Conservation (phyloP, 164 flowering plant genomes). For the Magnolia officinalis region DNA sequence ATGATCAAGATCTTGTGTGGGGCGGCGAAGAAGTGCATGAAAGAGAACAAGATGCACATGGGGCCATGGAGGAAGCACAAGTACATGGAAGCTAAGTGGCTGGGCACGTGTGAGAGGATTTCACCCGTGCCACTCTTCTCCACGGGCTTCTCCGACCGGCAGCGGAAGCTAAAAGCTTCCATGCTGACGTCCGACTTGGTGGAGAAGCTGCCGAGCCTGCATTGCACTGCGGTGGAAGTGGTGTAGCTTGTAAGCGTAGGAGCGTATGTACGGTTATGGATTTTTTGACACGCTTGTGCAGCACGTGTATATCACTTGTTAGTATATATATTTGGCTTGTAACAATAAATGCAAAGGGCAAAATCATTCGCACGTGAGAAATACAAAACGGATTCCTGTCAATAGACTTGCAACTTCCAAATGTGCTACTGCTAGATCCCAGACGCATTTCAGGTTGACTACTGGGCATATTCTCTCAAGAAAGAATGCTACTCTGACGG, state of each 20-base stretch:
- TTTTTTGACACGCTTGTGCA: neutral
- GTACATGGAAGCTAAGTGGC: slow-evolving; percentile 93
- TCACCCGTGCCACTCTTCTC: neutral
- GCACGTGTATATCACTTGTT: neutral
- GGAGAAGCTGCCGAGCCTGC: slow-evolving; percentile 32
- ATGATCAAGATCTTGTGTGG: slow-evolving; percentile 60
- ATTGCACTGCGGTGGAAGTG: slow-evolving; percentile 39
- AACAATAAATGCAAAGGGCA: neutral
- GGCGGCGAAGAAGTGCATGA: slow-evolving; percentile 83
- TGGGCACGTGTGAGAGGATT: slow-evolving; percentile 36
- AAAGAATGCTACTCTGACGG: no score
- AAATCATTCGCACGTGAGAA: no score
- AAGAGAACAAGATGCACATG: slow-evolving; percentile 87
- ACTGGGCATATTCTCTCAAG: no score
- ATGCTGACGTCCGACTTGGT: slow-evolving; percentile 51
- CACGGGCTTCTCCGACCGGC: slow-evolving; percentile 6
- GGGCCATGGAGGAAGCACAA: slow-evolving; percentile 92
- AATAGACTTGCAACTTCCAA: no score
- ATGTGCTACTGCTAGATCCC: no score
- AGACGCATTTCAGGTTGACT: no score
- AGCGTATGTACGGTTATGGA: no score
- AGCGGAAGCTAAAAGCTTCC: slow-evolving; percentile 39
- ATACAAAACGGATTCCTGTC: no score
- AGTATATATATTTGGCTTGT: neutral
- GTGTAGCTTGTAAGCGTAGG: slow-evolving; percentile 10